These are phyloP conservation scores for Metschnikowia peoriensis DNA, from an alignment of 805 yeast species.

Conservation along the genomic window DNA sequence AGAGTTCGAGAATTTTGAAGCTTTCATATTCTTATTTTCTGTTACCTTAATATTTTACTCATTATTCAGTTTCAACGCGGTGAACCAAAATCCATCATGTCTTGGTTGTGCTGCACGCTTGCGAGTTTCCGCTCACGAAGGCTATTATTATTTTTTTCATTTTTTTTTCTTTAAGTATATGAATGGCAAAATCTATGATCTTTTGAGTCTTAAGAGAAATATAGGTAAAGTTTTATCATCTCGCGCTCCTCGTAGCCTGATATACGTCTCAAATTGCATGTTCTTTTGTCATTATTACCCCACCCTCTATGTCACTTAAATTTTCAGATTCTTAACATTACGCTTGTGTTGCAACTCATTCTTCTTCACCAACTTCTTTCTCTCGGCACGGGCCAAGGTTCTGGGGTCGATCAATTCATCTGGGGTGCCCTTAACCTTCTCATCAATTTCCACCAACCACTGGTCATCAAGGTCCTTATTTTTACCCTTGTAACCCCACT, in stretches of 20 bases:
- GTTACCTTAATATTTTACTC: no score
- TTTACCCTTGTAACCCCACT: slow-evolving; percentile 96
- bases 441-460: slow-evolving; percentile 95
- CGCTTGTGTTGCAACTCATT: slow-evolving; percentile 82
- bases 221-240: neutral
- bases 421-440: slow-evolving; percentile 51
- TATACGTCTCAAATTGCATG: neutral
- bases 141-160: no score
- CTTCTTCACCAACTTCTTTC: slow-evolving; percentile 82
- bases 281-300: neutral
- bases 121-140: no score
- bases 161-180: no score
- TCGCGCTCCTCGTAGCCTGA: neutral
- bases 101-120: no score
- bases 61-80: no score
- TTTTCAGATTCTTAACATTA: slow-evolving; percentile 50
- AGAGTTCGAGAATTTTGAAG: no score
- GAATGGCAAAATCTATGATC: neutral
- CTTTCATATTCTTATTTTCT: no score
- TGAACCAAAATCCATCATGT: no score
- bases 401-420: slow-evolving; percentile 84
- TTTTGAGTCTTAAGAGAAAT: neutral
- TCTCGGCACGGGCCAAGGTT: slow-evolving; percentile 72
- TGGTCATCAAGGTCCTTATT: slow-evolving; percentile 85
- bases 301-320: neutral